Evolutionary conservation across 192 early-diverging fungal species (phyloP).

Genomic region (Entomortierella chlamydospora): DNA sequence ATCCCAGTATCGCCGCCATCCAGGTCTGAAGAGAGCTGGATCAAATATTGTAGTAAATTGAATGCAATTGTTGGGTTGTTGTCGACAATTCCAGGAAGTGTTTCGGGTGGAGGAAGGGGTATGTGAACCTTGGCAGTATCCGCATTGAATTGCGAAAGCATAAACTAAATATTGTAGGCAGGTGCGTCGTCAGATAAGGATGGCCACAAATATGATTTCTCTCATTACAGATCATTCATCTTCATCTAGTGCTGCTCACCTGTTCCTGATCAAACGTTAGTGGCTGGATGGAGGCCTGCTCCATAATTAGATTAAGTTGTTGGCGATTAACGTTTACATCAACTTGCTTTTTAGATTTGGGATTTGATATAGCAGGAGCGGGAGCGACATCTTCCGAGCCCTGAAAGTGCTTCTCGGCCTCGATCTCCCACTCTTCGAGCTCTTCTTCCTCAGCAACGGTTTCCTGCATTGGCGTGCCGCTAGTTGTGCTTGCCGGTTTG

Average conservation of each 20-base stretch:
- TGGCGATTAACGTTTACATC: conserved; percentile 28
- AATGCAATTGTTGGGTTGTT: conserved; percentile 51
- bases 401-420: conserved; percentile 50
- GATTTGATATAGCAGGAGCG: conserved; percentile 10
- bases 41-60: conserved; percentile 43
- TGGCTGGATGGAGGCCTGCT: conserved; percentile 39
- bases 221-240: not conserved
- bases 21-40: conserved; percentile 44
- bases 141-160: conserved; percentile 36
- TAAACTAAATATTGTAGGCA: conserved; percentile 11
- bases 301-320: conserved; percentile 45
- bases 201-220: not conserved
- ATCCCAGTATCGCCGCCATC: not conserved
- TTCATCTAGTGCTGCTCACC: conserved; percentile 24
- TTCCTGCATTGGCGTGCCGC: not conserved
- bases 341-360: conserved; percentile 14
- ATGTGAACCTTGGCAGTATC: conserved; percentile 43
- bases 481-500: not conserved
- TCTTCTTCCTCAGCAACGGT: conserved; percentile 19
- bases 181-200: not conserved
- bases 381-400: conserved; percentile 38
- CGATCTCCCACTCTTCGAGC: conserved; percentile 53
- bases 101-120: conserved; percentile 36
- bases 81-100: conserved; percentile 44
- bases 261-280: conserved; percentile 50